These are phyloP conservation scores for Candida adriatica DNA, from an alignment of 805 yeast species.

Conservation along the genomic window DNA sequence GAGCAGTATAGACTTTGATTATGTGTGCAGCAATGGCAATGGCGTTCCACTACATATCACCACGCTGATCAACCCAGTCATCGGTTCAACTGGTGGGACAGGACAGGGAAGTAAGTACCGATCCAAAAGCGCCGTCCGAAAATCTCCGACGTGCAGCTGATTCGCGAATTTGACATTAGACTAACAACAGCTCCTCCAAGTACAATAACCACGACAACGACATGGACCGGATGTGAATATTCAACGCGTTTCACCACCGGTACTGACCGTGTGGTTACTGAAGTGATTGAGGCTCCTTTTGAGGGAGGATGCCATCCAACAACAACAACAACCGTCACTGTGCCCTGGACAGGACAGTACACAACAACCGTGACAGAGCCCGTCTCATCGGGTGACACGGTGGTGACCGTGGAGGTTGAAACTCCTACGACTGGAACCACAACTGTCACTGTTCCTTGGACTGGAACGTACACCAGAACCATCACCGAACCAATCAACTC, in stretches of 20 bases:
- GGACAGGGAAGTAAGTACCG: too few relatives aligned
- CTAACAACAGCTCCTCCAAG: too few relatives aligned
- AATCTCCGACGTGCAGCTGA: too few relatives aligned
- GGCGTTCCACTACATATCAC: too few relatives aligned
- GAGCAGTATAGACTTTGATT: too few relatives aligned
- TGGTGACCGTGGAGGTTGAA: not conserved
- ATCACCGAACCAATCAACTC: not conserved
- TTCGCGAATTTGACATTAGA: too few relatives aligned
- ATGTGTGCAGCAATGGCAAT: too few relatives aligned
- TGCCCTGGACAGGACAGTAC: not conserved
- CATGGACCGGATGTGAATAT: constrained; percentile 6
- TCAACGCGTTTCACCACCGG: constrained; percentile 9
- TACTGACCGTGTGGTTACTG: constrained; percentile 5
- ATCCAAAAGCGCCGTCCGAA: too few relatives aligned
- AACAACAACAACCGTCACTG: not conserved
- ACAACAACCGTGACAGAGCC: not conserved
- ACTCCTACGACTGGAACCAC: not conserved
- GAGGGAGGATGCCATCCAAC: not conserved
- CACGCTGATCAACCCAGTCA: too few relatives aligned
- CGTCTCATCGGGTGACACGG: not conserved
- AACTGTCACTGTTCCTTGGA: constrained; percentile 1
- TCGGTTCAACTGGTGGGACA: too few relatives aligned
- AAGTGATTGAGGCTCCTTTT: constrained; percentile 5
- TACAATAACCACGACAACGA: not conserved
- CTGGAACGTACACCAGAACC: constrained; percentile 6